Base-by-base conservation (phyloP, 768 basidiomycete genomes). In the Suillus lakei region DNA sequence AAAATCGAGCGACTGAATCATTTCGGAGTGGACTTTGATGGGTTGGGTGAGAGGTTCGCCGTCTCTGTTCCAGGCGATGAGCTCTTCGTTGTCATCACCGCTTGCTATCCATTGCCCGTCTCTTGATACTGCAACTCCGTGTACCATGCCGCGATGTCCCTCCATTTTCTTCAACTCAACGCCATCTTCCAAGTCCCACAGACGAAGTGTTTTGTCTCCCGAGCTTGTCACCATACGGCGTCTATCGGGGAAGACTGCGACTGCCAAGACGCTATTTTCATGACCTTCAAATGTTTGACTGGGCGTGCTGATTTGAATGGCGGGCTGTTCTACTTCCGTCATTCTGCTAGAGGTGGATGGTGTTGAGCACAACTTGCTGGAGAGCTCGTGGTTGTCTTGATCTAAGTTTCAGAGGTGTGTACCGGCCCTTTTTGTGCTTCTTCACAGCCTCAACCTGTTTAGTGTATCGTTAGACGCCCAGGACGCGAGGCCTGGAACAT, bases 161-260 rank as follows among this genome's bases (percentile, higher is more conserved):
- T 23, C 34, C 13, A 55, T 55, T 34, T 2, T 55, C 32, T 55
- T 55, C 54, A 36, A 55, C 4, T 8, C n/a, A 55, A 15, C n/a
- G 1, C 54, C 54, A 1, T 8, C 34, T 34, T 55, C 34, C 3
- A 36, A 36, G n/a, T 55, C n/a, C 54, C 54, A 55, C 9, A 55
- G 34, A n/a, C 34, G 32, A 36, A 55, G 54, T 0, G n/a, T 23
- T 13, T 15, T 23, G 32, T 55, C 54, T 5, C 0, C 12, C 34
- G 54, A 55, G n/a, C n/a, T 34, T 3, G 54, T 55, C n/a, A 36
- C 54, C n/a, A 55, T 36, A 34, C 34, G 54, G n/a, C n/a, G 54
- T 36, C n/a, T 15, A 36, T 55, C 34, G 13, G 32, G 54, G 34
- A 55, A 55, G 32, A 23, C 54, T 55, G 34, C 54, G 12, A 7